Conservation (phyloP, 163 green algal genomes). For the Trebouxia gelatinosa region DNA sequence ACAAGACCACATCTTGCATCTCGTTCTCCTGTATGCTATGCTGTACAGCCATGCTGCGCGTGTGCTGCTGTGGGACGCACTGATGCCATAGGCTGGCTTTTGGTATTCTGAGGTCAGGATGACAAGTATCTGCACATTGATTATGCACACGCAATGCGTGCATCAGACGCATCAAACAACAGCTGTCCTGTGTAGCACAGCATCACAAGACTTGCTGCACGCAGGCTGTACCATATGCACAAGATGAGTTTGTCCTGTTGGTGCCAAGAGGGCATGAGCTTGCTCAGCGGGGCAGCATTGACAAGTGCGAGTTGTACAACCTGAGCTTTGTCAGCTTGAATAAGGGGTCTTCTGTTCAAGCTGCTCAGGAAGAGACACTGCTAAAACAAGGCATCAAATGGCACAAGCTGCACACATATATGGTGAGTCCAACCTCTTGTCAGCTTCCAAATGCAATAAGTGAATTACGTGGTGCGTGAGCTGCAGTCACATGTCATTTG, state of each 20-base stretch:
- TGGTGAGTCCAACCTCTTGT: conserved; percentile 33
- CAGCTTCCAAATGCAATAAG: too few relatives aligned
- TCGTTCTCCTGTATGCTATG: too few relatives aligned
- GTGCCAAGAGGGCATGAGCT: conserved; percentile 38
- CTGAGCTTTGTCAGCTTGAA: conserved; percentile 43
- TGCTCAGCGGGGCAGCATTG: conserved; percentile 33
- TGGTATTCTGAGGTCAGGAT: too few relatives aligned
- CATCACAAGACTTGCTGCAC: neutral
- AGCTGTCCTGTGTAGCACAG: too few relatives aligned
- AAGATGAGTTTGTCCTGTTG: conserved; percentile 51
- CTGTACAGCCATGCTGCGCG: too few relatives aligned
- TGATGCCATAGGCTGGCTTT: too few relatives aligned
- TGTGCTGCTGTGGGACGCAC: too few relatives aligned
- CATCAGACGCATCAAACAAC: neutral
- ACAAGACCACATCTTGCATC: too few relatives aligned
- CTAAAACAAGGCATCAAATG: conserved; percentile 39
- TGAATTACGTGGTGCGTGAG: too few relatives aligned
- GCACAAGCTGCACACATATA: conserved; percentile 39
- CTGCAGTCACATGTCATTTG: too few relatives aligned
- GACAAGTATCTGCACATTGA: too few relatives aligned
- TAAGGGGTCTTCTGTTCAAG: conserved; percentile 35
- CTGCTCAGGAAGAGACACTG: conserved; percentile 37
- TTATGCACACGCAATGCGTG: neutral
- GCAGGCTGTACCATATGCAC: conserved; percentile 36
- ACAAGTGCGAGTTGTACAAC: conserved; percentile 43